These are phyloP conservation scores for Chionographis japonica DNA, from an alignment of 106 monocot genomes.

Conservation along the genomic window DNA sequence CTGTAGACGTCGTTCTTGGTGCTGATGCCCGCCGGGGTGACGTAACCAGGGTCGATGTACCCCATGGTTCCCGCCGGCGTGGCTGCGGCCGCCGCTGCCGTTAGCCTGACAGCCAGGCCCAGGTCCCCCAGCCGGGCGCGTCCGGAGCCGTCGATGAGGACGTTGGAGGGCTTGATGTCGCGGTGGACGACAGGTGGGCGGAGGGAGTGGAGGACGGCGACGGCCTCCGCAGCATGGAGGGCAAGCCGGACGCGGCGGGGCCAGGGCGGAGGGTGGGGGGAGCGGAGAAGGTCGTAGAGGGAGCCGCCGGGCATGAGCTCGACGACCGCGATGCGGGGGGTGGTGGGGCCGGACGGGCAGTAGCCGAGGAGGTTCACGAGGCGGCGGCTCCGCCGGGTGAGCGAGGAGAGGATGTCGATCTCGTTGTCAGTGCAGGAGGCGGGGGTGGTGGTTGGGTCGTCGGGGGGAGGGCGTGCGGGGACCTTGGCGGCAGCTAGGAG, in stretches of 20 bases:
- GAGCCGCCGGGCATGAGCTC: slow-evolving; percentile 40
- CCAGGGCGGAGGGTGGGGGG: not conserved
- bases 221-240: slow-evolving; percentile 10
- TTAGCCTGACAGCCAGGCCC: slow-evolving; percentile 22
- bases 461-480: not conserved
- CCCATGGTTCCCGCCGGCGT: slow-evolving; percentile 35
- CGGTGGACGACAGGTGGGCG: slow-evolving; percentile 27
- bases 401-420: slow-evolving; percentile 25
- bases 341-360: not conserved
- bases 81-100: not conserved
- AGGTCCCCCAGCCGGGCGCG: slow-evolving; percentile 26
- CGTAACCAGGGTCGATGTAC: slow-evolving; percentile 41
- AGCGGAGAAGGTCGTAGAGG: slow-evolving; percentile 33
- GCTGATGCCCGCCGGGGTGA: slow-evolving; percentile 10
- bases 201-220: slow-evolving; percentile 26
- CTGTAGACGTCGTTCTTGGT: slow-evolving; percentile 39
- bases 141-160: slow-evolving; percentile 23
- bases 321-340: slow-evolving; percentile 8
- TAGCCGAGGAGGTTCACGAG: slow-evolving; percentile 26
- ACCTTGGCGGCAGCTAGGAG: slow-evolving; percentile 21
- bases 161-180: slow-evolving; percentile 39
- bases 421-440: slow-evolving; percentile 8
- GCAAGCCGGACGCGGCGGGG: slow-evolving; percentile 19
- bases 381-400: slow-evolving; percentile 6
- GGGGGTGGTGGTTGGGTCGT: too few species aligned